These are phyloP conservation scores for Globisporangium cystogenes DNA, from an alignment of 352 stramenopile genomes.

Conservation along the genomic window DNA sequence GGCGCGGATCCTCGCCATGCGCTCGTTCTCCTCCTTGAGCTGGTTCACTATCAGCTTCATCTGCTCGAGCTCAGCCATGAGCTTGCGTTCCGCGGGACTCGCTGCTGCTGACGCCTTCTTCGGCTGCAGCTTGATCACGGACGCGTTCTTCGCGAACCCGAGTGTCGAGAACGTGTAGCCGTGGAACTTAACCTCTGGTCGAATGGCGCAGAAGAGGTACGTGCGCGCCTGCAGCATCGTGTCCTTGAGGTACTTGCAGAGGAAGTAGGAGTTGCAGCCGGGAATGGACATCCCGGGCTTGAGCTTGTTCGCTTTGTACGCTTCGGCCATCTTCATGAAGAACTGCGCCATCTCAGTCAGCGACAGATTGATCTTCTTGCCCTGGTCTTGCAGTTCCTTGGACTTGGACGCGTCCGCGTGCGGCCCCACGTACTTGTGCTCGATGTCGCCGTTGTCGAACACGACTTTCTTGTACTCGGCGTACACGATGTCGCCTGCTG, in stretches of 20 bases:
- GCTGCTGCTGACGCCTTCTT: conserved; percentile 91
- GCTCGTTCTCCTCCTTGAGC: conserved; percentile 79
- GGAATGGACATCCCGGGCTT: conserved; percentile 91
- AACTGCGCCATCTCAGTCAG: conserved; percentile 95
- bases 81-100: conserved; percentile 88
- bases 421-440: conserved; percentile 89
- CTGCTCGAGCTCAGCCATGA: conserved; percentile 93
- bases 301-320: conserved; percentile 92
- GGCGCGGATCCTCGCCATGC: conserved; percentile 56
- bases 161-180: conserved; percentile 94
- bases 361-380: conserved; percentile 96
- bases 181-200: conserved; percentile 91
- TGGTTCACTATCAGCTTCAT: conserved; percentile 89
- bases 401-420: conserved; percentile 90
- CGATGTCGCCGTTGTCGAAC: conserved; percentile 89
- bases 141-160: conserved; percentile 93
- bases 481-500: conserved; percentile 92
- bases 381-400: conserved; percentile 93
- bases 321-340: conserved; percentile 97
- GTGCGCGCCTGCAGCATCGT: conserved; percentile 92
- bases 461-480: conserved; percentile 92
- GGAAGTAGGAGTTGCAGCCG: conserved; percentile 93
- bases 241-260: conserved; percentile 96
- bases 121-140: conserved; percentile 93
- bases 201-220: conserved; percentile 93